Conservation (phyloP, 371 early-diverging fungal species). For the Rhizopus arrhizus region DNA sequence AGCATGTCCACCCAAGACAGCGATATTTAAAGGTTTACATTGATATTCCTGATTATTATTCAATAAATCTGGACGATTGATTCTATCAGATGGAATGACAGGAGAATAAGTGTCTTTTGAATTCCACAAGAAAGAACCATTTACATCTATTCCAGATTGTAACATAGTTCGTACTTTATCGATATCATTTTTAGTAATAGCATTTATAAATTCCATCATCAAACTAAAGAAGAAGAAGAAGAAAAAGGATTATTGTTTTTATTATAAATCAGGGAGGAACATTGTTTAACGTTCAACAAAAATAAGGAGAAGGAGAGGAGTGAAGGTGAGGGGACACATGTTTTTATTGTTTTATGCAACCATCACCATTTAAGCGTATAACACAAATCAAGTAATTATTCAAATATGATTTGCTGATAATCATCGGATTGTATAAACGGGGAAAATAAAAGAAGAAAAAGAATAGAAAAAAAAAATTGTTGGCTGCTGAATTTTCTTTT, state of each 20-base stretch:
- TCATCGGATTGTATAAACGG: not conserved
- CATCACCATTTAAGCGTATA: not conserved
- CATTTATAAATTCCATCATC: conserved; percentile 54
- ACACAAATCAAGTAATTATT: not conserved
- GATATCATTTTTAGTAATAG: conserved; percentile 56
- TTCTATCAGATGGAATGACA: conserved; percentile 40
- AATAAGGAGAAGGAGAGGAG: conserved; percentile 1
- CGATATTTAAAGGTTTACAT: conserved; percentile 69
- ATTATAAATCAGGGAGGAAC: not conserved
- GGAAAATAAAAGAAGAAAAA: not conserved
- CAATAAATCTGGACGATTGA: conserved; percentile 32
- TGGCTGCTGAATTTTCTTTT: not conserved
- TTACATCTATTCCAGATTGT: conserved; percentile 55
- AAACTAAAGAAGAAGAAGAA: conserved; percentile 5
- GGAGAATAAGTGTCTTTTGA: conserved; percentile 49
- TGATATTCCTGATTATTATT: conserved; percentile 51
- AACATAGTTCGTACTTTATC: conserved; percentile 46
- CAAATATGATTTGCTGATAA: conserved; percentile 1
- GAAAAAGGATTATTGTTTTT: conserved; percentile 7
- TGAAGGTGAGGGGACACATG: not conserved
- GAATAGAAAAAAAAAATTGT: not conserved
- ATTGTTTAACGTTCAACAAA: conserved; percentile 7
- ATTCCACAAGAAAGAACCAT: conserved; percentile 56
- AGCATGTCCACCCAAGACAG: conserved; percentile 67
- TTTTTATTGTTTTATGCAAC: conserved; percentile 1